Evolutionary conservation across 2,329 filamentous ascomycete genomes (phyloP), one percentile per base, ranked within the genome.

Genomic region (Claviceps sp.): DNA sequence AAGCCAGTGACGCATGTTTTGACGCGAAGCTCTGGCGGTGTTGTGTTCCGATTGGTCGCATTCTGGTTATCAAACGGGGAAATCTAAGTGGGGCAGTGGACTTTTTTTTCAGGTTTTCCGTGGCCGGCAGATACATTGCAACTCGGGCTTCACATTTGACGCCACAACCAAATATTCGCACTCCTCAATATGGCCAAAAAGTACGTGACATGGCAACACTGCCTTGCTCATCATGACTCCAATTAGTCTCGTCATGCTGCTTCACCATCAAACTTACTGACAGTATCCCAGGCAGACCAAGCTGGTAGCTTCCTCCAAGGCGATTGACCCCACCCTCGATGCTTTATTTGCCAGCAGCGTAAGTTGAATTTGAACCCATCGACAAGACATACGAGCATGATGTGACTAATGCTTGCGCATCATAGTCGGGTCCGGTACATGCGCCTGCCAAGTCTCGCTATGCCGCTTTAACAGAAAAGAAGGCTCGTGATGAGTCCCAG

Each of bases 341-440:
- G 81, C 83, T 55, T 74, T 89, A 40, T 89, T 89, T 68, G 76
- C 82, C 52, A 72, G 76, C 52, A 88, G 85, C 72, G 85, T 88
- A 76, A 71, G 82, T 76, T 36, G 23, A 34, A 34, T 11, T 11
- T 39, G 22, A 20, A 22, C 17, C 14, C n/a, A 17, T 11, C 38
- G 17, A 29, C 4, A 17, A 20, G 4, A 26, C 5, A 17, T 45
- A 14, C 22, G 45, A 29, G 14, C n/a, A 39, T 50, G 14, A 11
- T 26, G 36, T 16, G 6, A 14, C 14, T 50, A 29, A 36, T 9
- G 3, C 17, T 50, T 11, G 47, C 26, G 16, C 50, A 42, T 47
- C 23, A 5, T 52, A 81, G 77, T 63, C 73, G 51, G 77, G 77
- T 5, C 76, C 78, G 5, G 73, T 77, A 1, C 68, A 72, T 54